Evolutionary conservation across 2,329 filamentous ascomycete species (phyloP), one percentile per base, ranked within the genome.

Genomic region (Aspergillus sp.): DNA sequence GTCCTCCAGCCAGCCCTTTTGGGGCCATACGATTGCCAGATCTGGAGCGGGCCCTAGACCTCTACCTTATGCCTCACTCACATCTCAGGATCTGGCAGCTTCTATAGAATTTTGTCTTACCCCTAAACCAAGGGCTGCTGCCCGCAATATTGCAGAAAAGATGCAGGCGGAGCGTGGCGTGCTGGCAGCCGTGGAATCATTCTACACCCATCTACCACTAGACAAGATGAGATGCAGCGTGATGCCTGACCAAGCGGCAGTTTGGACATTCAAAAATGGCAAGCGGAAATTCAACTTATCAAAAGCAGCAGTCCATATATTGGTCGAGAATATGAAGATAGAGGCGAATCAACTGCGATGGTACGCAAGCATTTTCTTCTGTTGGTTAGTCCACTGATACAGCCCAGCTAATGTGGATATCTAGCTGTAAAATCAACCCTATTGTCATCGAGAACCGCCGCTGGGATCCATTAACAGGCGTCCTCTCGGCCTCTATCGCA

Each of bases 1-100:
- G 6, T 27, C 17, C 41, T 6, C 12, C 17, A 71, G 68, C 61
- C 82, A 84, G 62, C 79, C 77, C 1, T 84, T 84, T 64, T 84
- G 82, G 82, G 82, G 81, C 7, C 66, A 76, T 15, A 82, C 83
- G 78, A 74, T 84, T 2, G 77, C 79, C 7, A 68, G 70, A 51
- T 76, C 80, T 2, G 79, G 79, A 4, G 81, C 81, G 25, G 82
- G 82, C 0, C 78, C 81, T 2, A 63, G 68, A 5, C 81, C 81
- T 0, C 77, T 84, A 14, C 77, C 79, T 0, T 73, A 79, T 60
- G 76, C 77, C 47, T 63, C 73, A 15, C 70, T 84, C n/a, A 79
- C 73, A 1, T 68, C 74, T 3, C 67, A 77, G 9, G 78, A 72
- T 12, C 68, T 84, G 1, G 75, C 78, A 0, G 72, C 74, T 1